Percentiles rank a stretch among this genome's conserved stretches.
Evolutionary conservation across 441 rosid genomes (phyloP).

Genomic region (Biscutella laevigata): DNA sequence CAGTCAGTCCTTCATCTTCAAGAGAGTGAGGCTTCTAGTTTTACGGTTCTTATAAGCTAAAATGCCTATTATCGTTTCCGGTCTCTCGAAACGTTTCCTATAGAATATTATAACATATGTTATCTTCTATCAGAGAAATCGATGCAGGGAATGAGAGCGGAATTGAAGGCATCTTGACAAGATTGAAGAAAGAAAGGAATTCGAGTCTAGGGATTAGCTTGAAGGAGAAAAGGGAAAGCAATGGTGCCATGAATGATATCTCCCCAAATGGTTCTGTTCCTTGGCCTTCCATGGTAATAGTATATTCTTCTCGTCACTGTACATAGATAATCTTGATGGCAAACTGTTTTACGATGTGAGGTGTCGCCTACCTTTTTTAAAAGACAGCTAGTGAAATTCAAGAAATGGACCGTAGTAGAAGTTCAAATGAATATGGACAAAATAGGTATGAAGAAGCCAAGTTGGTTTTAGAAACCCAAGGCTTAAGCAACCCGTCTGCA

Average conservation of each 20-base stretch:
- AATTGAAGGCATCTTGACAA: conserved; percentile 65
- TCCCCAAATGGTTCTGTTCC: conserved; percentile 29
- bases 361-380: conserved; percentile 30
- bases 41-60: not conserved
- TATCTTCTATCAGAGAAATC: conserved; percentile 41
- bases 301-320: conserved; percentile 26
- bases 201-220: conserved; percentile 44
- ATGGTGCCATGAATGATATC: conserved; percentile 19
- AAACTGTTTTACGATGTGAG: conserved; percentile 20
- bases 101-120: not conserved
- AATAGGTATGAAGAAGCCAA: conserved; percentile 20
- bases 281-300: conserved; percentile 35
- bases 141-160: conserved; percentile 43
- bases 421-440: conserved; percentile 17
- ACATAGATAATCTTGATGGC: not conserved
- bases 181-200: conserved; percentile 79
- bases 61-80: not conserved
- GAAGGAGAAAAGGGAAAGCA: conserved; percentile 32
- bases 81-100: not conserved
- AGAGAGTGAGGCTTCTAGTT: conserved; percentile 50
- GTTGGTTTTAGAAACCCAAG: conserved; percentile 25
- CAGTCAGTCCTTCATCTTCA: conserved; percentile 22
- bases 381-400: conserved; percentile 53
- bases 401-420: conserved; percentile 23
- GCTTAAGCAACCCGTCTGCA: conserved; percentile 28